Base-by-base conservation (phyloP, 345 rosid species). In the Adansonia digitata region DNA sequence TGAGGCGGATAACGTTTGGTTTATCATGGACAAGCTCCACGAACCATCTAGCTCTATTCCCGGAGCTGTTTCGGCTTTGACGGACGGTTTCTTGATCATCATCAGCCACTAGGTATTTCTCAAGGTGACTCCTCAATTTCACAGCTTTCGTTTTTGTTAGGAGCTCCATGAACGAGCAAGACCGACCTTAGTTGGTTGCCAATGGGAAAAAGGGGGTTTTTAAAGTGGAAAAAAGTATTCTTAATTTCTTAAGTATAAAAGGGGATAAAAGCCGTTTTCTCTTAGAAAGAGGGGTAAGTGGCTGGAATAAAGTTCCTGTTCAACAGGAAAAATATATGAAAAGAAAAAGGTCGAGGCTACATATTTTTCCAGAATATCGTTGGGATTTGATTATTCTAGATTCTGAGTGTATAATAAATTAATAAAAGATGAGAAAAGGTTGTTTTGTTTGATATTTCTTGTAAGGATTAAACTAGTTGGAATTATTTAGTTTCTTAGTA, bases 41-140 rank as follows among this genome's bases (percentile, higher is more conserved):
- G 61, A 82, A 42, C 98, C 99, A 95, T 20, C 68, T 78, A 2
- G 97, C 90, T 40, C 78, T 82, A 46, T 79, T 69, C 5, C 90
- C 43, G 0, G 85, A 74, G 42, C 86, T 88, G 72, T 87, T 84
- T n/a, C 92, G 85, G 82, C 93, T 91, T 79, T 95, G 99, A 29
- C 93, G 92, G 66, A 85, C 75, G 34, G 85, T 84, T 82, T 84
- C 81, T 29, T 79, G 82, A 29, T 91, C 94, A 53, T 90, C 96
- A 71, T 85, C 94, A 46, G 98, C 97, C 51, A 90, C 81, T 9
- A 95, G 46, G 79, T 91, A 93, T 81, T 95, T 95, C 61, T 87
- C 92, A 1, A 89, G 91, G 83, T 93, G 98, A 88, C 97, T 86
- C 12, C 93, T 85, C 77, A 95, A 84, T 84, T 84, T 93, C 8